Conservation (phyloP, 306 rosid genomes). For the Rosa lucieae region DNA sequence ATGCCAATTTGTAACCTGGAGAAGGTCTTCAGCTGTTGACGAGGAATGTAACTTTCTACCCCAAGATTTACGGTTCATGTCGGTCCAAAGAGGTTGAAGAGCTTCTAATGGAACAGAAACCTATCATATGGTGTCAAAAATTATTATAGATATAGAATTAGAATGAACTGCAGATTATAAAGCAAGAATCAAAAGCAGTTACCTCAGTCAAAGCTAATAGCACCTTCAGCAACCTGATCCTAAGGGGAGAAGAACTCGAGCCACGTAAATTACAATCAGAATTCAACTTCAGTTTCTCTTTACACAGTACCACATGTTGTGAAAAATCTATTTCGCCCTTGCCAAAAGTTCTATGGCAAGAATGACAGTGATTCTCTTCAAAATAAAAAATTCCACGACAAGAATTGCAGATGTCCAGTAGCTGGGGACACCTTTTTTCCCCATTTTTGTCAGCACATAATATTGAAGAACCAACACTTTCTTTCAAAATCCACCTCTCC, state of each 20-base stretch:
- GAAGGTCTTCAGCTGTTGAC: constrained; percentile 59
- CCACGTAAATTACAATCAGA: constrained; percentile 15
- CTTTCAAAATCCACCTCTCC: constrained; percentile 72
- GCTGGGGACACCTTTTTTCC: constrained; percentile 46
- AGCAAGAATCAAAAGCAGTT: constrained; percentile 26
- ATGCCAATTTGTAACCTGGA: constrained; percentile 50
- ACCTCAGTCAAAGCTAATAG: constrained; percentile 67
- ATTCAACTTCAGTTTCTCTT: constrained; percentile 31
- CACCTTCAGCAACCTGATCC: constrained; percentile 61
- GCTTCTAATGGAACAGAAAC: constrained; percentile 62
- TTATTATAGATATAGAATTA: not conserved
- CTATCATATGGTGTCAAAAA: constrained; percentile 29
- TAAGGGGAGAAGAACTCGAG: constrained; percentile 47
- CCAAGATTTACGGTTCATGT: constrained; percentile 56
- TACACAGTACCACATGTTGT: constrained; percentile 35
- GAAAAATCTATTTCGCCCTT: constrained; percentile 37
- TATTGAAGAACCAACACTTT: constrained; percentile 48
- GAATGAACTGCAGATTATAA: not conserved
- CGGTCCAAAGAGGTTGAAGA: constrained; percentile 57
- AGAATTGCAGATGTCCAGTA: constrained; percentile 48
- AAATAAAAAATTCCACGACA: constrained; percentile 44
- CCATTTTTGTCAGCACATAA: constrained; percentile 51
- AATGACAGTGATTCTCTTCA: constrained; percentile 41
- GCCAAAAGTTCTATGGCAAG: constrained; percentile 43
- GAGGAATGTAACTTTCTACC: constrained; percentile 44